These are phyloP conservation scores for Neoboletus brunneissimus DNA, from an alignment of 768 basidiomycete species.

Conservation along the genomic window DNA sequence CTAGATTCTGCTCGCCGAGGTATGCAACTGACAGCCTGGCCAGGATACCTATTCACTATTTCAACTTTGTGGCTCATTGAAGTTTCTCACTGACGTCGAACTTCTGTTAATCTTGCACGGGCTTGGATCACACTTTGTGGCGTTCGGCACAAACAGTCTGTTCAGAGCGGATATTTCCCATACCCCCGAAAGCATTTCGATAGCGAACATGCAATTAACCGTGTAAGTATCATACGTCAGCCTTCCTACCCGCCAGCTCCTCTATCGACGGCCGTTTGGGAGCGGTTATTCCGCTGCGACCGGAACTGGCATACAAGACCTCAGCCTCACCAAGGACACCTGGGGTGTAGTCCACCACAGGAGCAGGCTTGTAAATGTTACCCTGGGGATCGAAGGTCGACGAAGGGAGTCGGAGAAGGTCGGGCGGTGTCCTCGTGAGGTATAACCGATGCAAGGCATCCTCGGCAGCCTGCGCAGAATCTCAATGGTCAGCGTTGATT, in stretches of 20 bases:
- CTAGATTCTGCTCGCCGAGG: neutral
- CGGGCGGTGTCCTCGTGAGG: slow-evolving; percentile 71
- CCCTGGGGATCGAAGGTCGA: slow-evolving; percentile 66
- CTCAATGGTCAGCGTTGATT: neutral
- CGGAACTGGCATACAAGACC: slow-evolving; percentile 67
- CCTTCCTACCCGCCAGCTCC: slow-evolving; percentile 19
- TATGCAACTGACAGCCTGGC: too few species aligned
- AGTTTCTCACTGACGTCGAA: neutral
- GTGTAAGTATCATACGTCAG: slow-evolving; percentile 27
- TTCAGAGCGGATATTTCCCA: neutral
- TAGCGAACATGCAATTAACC: slow-evolving; percentile 28
- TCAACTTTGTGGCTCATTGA: neutral
- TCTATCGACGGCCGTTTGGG: slow-evolving; percentile 31
- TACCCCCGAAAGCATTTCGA: slow-evolving; percentile 7
- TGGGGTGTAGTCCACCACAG: slow-evolving; percentile 49
- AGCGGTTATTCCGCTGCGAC: slow-evolving; percentile 44
- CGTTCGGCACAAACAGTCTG: neutral
- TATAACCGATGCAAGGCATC: slow-evolving; percentile 82
- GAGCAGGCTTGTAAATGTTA: slow-evolving; percentile 49
- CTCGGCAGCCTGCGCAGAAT: slow-evolving; percentile 65
- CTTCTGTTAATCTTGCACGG: neutral
- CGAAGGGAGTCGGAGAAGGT: slow-evolving; percentile 67
- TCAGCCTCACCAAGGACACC: slow-evolving; percentile 60
- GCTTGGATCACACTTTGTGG: neutral
- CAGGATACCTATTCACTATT: too few species aligned